phyloP scores from a whole-genome alignment of 805 yeast species.

The Yamadazyma scolyti region DNA sequence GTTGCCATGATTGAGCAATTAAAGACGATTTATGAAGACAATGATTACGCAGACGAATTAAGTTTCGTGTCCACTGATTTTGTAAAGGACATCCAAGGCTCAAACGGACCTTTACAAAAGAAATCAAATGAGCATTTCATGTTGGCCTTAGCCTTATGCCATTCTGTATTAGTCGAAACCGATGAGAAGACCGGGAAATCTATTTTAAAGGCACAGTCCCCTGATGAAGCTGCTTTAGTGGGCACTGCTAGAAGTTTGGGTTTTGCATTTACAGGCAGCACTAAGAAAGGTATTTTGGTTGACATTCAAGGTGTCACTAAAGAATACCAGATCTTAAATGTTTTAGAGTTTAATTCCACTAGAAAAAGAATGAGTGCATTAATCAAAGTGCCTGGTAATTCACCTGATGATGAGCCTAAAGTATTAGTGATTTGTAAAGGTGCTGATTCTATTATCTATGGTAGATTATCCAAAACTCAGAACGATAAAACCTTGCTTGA shows the following conservation, averaged over 20 bases:
- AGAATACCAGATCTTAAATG: constrained; percentile 68
- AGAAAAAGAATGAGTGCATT: constrained; percentile 87
- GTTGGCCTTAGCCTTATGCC: constrained; percentile 74
- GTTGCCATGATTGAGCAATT: constrained; percentile 50
- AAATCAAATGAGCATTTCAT: constrained; percentile 67
- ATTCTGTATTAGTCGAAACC: constrained; percentile 69
- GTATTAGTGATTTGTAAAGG: constrained; percentile 77
- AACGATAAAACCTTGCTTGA: constrained; percentile 50
- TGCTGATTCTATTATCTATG: constrained; percentile 77
- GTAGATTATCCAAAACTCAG: constrained; percentile 46
- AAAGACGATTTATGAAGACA: constrained; percentile 10
- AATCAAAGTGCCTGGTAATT: constrained; percentile 62
- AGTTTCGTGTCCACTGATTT: constrained; percentile 69
- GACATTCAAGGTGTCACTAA: constrained; percentile 67
- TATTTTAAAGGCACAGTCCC: constrained; percentile 72
- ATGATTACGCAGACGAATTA: constrained; percentile 53
- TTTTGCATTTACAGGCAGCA: constrained; percentile 59
- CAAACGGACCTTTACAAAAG: constrained; percentile 48
- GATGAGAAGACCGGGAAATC: constrained; percentile 53
- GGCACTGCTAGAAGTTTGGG: constrained; percentile 80
- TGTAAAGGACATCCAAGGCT: constrained; percentile 58
- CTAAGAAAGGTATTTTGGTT: constrained; percentile 64
- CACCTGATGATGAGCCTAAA: constrained; percentile 35
- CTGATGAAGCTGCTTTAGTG: constrained; percentile 85
- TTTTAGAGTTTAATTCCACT: constrained; percentile 76